Evolutionary conservation across 2,329 filamentous ascomycete genomes (phyloP), one percentile per base, ranked within the genome.

Genomic region (Diplodia intermedia): DNA sequence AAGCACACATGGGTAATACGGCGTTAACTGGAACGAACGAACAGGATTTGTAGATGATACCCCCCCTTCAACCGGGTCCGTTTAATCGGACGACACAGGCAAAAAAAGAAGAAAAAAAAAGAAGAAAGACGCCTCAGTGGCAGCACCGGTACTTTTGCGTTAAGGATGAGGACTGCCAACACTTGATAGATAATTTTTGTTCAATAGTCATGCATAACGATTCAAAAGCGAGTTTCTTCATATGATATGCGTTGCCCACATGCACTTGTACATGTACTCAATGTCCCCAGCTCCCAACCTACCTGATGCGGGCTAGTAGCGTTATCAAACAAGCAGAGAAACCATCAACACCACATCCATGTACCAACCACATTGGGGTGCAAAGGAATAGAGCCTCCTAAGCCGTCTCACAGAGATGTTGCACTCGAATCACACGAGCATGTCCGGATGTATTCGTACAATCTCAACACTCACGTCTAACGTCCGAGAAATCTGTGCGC

Each of bases 1-100:
- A 18, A 29, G 53, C 8, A 40, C 43, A 47, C 43, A 1, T 31
- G 23, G 40, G 12, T 23, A 47, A 52, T 20, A 62, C 49, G 53
- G 60, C 43, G 47, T 62, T 52, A 15, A 20, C 5, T n/a, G 15
- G n/a, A 38, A 36, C 23, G 26, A 33, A 40, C 20, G n/a, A 36
- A 9, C 9, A 61, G 11, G 43, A 62, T 23, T 36, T 55, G 53
- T 55, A 55, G 53, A 55, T 36, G 53, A 55, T 55, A 55, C 53
- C 53, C 53, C 29, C 20, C 36, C 29, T 55, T 55, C 14, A 26
- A 26, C 23, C 23, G 23, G 23, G 23, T 26, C 26, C 8, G 9
- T 47, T 47, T 47, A 20, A 9, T 20, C 11, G 7, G 14, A 47
- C 53, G 29, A 55, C 26, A 29, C 6, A 23, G 53, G 18, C 18